Evolutionary conservation across 116 monocot species (phyloP), one percentile per base, ranked within the genome.

Genomic region (Iris pallida): DNA sequence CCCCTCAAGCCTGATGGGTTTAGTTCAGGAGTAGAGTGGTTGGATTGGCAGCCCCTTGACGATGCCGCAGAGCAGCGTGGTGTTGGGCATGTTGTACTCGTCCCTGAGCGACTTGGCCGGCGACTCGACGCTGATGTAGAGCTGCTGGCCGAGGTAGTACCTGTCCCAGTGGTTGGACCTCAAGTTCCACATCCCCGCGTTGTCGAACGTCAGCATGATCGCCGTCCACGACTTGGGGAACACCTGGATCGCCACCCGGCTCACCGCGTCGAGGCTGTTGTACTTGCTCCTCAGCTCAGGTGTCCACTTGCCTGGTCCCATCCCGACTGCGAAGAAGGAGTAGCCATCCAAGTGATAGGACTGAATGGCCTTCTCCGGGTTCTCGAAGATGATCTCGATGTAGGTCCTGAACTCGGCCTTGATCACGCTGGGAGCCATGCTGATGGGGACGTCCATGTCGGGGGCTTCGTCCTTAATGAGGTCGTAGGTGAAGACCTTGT

Each of bases 141-240:
- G 61, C 71, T 83, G 75, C 71, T 79, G 75, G 7, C 85, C 78
- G 3, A 77, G 71, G 62, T 77, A 77, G 19, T 59, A 64, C 42
- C 71, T 65, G 17, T 87, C 82, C 74, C 65, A 63, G 9, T 68
- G 17, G 73, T 77, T 65, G 15, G 86, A 82, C 51, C 82, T 7
- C 5, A 87, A 58, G 68, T 77, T 87, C 86, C 86, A 87, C 79
- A 82, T 79, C 8, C 86, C 82, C 14, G 80, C 76, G 64, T 87
- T 87, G 74, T 87, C 82, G 68, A 82, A 87, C 5, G 76, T 87
- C 40, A 87, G 64, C 82, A 87, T 63, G 66, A 87, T 80, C 43
- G 81, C 79, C 15, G 79, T 70, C 84, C 88, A 88, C 18, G 82
- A 87, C 20, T 58, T 74, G 4, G 73, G 80, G 76, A 77, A 87